Percentiles rank a stretch among this genome's conserved stretches.
phyloP scores from a whole-genome alignment of 805 yeast species.

The Tetrapisispora phaffii region DNA sequence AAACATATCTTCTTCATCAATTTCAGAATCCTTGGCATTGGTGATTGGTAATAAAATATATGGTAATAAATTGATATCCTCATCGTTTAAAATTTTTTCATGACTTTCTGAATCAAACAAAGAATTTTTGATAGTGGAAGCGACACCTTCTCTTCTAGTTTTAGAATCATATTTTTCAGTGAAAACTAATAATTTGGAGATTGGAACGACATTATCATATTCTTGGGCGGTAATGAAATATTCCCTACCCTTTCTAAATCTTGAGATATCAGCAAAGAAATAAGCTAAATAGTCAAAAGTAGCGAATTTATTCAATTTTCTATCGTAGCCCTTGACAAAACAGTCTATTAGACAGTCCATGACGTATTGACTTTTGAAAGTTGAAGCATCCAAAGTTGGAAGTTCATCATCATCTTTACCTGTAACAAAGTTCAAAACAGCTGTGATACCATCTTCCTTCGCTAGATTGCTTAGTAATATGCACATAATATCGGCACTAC shows the following conservation, averaged over 20 bases:
- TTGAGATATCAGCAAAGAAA: slow-evolving; percentile 82
- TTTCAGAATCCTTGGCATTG: slow-evolving; percentile 56
- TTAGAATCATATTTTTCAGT: slow-evolving; percentile 71
- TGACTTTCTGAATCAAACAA: slow-evolving; percentile 73
- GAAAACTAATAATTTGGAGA: slow-evolving; percentile 72
- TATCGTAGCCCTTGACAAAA: slow-evolving; percentile 74
- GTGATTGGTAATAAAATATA: slow-evolving; percentile 75
- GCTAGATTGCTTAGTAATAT: slow-evolving; percentile 81
- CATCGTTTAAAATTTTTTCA: slow-evolving; percentile 46
- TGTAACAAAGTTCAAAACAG: slow-evolving; percentile 35
- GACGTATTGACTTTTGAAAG: slow-evolving; percentile 49
- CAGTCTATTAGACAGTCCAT: slow-evolving; percentile 81
- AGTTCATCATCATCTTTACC: slow-evolving; percentile 15
- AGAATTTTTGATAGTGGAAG: slow-evolving; percentile 83
- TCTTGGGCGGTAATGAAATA: slow-evolving; percentile 65
- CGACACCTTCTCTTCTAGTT: slow-evolving; percentile 83
- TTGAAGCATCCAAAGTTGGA: slow-evolving; percentile 32
- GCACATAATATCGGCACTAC: slow-evolving; percentile 70
- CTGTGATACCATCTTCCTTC: slow-evolving; percentile 55
- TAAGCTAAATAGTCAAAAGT: slow-evolving; percentile 75
- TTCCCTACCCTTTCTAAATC: slow-evolving; percentile 62
- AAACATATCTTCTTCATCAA: slow-evolving; percentile 77
- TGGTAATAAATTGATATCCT: slow-evolving; percentile 64
- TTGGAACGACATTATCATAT: slow-evolving; percentile 69
- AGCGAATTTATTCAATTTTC: slow-evolving; percentile 61